phyloP scores from a whole-genome alignment of 768 basidiomycete genomes.

The Podaxis pistillaris region DNA sequence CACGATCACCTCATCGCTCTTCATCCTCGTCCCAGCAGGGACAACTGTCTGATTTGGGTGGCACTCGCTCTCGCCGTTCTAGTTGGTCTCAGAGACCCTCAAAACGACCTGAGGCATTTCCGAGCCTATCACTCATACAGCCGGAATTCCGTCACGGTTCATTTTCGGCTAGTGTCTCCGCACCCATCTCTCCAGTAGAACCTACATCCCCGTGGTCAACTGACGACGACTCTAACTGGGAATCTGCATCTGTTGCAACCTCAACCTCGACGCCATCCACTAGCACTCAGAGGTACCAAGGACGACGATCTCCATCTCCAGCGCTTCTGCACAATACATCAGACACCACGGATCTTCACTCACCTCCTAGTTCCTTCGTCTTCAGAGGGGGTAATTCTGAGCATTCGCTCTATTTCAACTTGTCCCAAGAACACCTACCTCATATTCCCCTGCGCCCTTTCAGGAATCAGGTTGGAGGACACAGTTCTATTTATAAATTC shows the following conservation, averaged over 20 bases:
- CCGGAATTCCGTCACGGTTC: background rate
- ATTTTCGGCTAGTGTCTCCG: constrained; percentile 17
- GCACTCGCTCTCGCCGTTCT: background rate
- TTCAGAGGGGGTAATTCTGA: constrained; percentile 3
- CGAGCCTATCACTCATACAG: constrained; percentile 22
- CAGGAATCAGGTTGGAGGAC: constrained; percentile 97
- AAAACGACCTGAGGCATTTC: constrained; percentile 13
- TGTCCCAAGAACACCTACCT: constrained; percentile 62
- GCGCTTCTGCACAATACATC: constrained; percentile 3
- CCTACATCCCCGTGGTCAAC: constrained; percentile 67
- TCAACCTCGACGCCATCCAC: constrained; percentile 60
- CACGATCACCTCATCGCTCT: constrained; percentile 38
- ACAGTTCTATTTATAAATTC: constrained; percentile 96
- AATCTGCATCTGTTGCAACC: constrained; percentile 64
- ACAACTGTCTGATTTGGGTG: constrained; percentile 3
- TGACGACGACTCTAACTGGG: constrained; percentile 78
- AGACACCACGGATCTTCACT: constrained; percentile 3
- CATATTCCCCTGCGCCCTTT: constrained; percentile 95
- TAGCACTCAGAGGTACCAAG: constrained; percentile 20
- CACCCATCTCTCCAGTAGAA: constrained; percentile 32
- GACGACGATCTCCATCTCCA: constrained; percentile 17
- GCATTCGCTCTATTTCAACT: constrained; percentile 27
- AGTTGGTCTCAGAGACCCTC: constrained; percentile 1
- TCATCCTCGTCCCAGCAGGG: constrained; percentile 19
- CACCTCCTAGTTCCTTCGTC: constrained; percentile 8